Evolutionary conservation across 2,329 filamentous ascomycete species (phyloP), one percentile per base, ranked within the genome.

Genomic region (Ceratocystis colombiana): DNA sequence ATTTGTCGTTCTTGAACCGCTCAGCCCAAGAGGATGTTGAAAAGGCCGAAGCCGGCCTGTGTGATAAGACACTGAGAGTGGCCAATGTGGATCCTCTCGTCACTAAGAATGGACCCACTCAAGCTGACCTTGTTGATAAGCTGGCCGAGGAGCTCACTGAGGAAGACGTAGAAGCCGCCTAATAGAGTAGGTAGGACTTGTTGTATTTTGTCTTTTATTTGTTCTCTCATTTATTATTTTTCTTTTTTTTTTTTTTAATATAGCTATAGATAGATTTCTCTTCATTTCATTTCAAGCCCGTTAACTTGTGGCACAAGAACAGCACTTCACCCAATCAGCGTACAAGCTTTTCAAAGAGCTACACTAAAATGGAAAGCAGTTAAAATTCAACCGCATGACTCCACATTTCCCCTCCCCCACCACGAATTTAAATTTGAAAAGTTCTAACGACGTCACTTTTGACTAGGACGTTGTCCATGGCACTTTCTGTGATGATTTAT

Each of bases 1-100:
- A 96, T 79, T 73, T 96, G 71, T 89, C 86, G 70, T 88, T 85
- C 75, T 75, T 96, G 72, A 96, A 96, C 72, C 82, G 87, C 71
- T 78, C 79, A 69, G 89, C 89, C 1, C 89, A 90, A 74, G 78
- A 78, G 62, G 77, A 69, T 28, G 70, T 65, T 15, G 67, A 65
- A 30, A 50, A 55, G 53, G 55, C 33, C n/a, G 66, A 64, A n/a
- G 63, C 55, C 5, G 55, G 55, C 55, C 4, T 59, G 28, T 10
- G 46, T 6, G 50, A 65, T 22, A 25, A 53, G n/a, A 28, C 41
- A 2, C n/a, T 61, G 53, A 41, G 37, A 41, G 55, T 44, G 0
- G 55, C 50, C 22, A 65, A 50, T 44, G 64, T 33, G 50, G 48
- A 20, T 5, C 28, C 33, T 25, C 28, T 53, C 22, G 45, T 20